Evolutionary conservation across 768 basidiomycete genomes (phyloP).

Genomic region (Rhizopogon sp.): DNA sequence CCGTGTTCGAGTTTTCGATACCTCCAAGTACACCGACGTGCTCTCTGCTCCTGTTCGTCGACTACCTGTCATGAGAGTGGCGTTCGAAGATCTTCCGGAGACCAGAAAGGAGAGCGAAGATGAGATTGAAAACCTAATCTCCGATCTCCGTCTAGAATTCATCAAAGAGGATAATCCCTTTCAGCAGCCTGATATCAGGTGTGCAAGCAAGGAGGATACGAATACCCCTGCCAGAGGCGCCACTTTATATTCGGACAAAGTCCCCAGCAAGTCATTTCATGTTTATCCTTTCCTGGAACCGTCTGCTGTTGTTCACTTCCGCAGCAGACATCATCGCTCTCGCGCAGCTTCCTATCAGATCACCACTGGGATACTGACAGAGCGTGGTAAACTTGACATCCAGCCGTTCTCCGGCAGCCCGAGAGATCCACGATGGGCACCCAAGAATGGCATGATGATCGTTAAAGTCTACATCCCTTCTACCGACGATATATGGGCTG

Average conservation of each 20-base stretch:
- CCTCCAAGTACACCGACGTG: background rate
- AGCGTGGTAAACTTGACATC: background rate
- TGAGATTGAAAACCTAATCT: background rate
- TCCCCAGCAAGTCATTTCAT: background rate
- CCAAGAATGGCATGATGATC: slow-evolving; percentile 29
- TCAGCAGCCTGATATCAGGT: background rate
- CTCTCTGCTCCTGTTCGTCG: background rate
- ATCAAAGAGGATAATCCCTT: background rate
- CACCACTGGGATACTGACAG: background rate
- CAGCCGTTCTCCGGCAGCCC: background rate
- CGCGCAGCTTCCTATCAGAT: background rate
- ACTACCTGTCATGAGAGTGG: background rate
- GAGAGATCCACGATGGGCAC: slow-evolving; percentile 22
- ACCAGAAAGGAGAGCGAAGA: background rate
- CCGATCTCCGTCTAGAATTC: background rate
- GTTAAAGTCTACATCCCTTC: slow-evolving; percentile 36
- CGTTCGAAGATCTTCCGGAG: background rate
- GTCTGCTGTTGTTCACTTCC: background rate
- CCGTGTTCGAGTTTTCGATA: background rate
- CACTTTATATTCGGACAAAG: background rate
- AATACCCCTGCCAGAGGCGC: background rate
- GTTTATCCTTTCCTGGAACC: background rate
- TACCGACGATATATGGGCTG: slow-evolving; percentile 35
- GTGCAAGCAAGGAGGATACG: background rate
- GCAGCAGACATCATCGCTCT: slow-evolving; percentile 1